phyloP scores from a whole-genome alignment of 2,329 filamentous ascomycete species.

The Hirsutella thompsonii region DNA sequence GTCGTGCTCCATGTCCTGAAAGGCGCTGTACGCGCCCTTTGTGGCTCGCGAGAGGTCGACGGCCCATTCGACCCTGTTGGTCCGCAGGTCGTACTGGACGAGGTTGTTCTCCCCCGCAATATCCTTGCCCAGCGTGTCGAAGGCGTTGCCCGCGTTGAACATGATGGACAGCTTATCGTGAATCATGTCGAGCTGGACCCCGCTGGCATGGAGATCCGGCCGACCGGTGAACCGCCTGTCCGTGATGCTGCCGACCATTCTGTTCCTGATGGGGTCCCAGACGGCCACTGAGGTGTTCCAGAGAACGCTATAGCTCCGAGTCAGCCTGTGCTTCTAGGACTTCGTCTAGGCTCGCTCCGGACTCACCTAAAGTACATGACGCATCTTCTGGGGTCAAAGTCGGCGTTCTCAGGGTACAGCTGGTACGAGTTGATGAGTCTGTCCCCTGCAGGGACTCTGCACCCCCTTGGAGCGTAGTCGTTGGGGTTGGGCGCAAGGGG shows the following conservation, averaged over 20 bases:
- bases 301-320: not conserved
- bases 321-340: not conserved
- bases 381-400: conserved; percentile 8
- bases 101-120: conserved; percentile 22
- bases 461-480: not conserved
- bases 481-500: too few species aligned
- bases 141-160: conserved; percentile 19
- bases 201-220: conserved; percentile 11
- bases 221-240: conserved; percentile 15
- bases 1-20: conserved; percentile 26
- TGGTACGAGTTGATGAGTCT: conserved; percentile 2
- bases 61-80: conserved; percentile 16
- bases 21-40: conserved; percentile 19
- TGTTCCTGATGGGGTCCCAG: conserved; percentile 5
- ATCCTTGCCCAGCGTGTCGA: conserved; percentile 14
- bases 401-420: conserved; percentile 11
- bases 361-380: conserved; percentile 9
- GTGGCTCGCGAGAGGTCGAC: conserved; percentile 18
- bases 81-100: conserved; percentile 19
- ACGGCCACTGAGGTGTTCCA: not conserved
- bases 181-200: conserved; percentile 19
- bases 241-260: conserved; percentile 12
- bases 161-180: conserved; percentile 14
- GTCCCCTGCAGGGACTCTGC: not conserved
- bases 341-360: not conserved